Conservation (phyloP, 2,329 filamentous ascomycete genomes). For the Massarina eburnea region DNA sequence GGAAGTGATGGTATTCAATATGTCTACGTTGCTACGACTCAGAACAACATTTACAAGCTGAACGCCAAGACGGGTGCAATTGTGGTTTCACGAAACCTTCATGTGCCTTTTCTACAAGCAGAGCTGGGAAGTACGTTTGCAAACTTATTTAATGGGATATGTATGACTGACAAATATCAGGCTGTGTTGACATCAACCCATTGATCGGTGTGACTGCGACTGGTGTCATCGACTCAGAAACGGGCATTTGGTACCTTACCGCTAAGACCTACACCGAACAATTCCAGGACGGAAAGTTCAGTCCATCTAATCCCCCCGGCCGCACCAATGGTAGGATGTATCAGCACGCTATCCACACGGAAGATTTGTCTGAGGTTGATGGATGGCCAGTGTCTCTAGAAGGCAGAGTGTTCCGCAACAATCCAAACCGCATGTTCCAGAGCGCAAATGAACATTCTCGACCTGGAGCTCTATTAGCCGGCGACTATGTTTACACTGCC, state of each 20-base stretch:
- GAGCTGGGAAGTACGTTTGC: constrained; percentile 44
- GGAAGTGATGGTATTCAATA: constrained; percentile 53
- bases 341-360: constrained; percentile 51
- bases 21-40: constrained; percentile 59
- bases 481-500: constrained; percentile 53
- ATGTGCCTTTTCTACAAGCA: constrained; percentile 51
- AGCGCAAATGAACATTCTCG: constrained; percentile 53
- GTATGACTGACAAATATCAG: constrained; percentile 8
- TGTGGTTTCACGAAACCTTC: constrained; percentile 51
- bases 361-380: constrained; percentile 45
- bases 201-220: constrained; percentile 53
- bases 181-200: constrained; percentile 52
- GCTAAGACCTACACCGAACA: constrained; percentile 53
- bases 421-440: constrained; percentile 49
- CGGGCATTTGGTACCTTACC: constrained; percentile 53
- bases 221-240: constrained; percentile 54
- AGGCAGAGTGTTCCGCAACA: constrained; percentile 49
- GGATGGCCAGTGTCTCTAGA: constrained; percentile 50
- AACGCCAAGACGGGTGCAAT: constrained; percentile 58
- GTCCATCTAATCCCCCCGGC: constrained; percentile 36
- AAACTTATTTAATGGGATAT: neutral
- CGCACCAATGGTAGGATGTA: constrained; percentile 48
- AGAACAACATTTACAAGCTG: constrained; percentile 61
- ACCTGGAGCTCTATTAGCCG: constrained; percentile 50
- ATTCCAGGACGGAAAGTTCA: constrained; percentile 27